A percentile compares a stretch with the other conserved stretches of the same genome.
Conservation (phyloP, 768 basidiomycete genomes). For the Pulveroboletus ravenelii region DNA sequence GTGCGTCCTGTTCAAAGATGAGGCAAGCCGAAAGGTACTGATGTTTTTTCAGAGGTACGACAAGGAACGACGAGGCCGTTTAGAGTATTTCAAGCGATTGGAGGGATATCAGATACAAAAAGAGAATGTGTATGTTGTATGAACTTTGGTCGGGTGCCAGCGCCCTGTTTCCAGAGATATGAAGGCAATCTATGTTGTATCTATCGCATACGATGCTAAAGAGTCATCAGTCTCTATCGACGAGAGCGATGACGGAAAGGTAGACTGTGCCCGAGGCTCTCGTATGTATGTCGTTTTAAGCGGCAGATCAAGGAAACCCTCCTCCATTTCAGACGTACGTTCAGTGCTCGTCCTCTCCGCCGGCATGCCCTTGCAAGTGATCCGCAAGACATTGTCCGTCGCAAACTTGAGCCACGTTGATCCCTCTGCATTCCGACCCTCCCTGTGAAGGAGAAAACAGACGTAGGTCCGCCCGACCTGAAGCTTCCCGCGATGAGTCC, state of each 20-base stretch:
- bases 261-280: conserved; percentile 8
- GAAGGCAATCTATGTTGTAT: conserved; percentile 15
- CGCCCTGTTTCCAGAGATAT: not conserved
- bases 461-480: conserved; percentile 16
- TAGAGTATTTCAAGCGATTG: conserved; percentile 51
- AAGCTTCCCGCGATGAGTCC: conserved; percentile 5
- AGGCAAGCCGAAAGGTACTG: not conserved
- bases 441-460: conserved; percentile 20
- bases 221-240: not conserved
- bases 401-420: conserved; percentile 22
- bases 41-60: conserved; percentile 34
- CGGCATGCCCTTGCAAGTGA: conserved; percentile 7
- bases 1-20: conserved; percentile 7
- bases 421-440: not conserved
- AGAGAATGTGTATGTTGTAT: conserved; percentile 57
- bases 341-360: not conserved
- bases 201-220: not conserved
- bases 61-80: conserved; percentile 44
- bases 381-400: conserved; percentile 21
- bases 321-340: not conserved
- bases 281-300: conserved; percentile 12
- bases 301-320: conserved; percentile 6
- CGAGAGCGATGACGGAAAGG: not conserved
- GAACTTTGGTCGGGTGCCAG: conserved; percentile 19
- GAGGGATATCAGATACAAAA: conserved; percentile 51